Evolutionary conservation across 2,329 filamentous ascomycete species (phyloP).

Genomic region (Westerdykella ornata): DNA sequence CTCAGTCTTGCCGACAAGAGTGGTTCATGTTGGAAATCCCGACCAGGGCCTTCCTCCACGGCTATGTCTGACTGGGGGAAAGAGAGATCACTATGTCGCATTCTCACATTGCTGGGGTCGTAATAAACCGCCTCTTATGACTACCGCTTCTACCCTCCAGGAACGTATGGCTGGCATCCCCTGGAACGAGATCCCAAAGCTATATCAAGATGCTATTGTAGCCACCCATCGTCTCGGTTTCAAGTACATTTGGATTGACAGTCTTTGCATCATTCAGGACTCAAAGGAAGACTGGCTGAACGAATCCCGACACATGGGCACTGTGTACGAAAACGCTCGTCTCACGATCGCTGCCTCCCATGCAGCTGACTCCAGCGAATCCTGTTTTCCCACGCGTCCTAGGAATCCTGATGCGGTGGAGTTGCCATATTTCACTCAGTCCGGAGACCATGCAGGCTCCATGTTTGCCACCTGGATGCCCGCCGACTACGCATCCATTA

Average conservation of each 20-base stretch:
- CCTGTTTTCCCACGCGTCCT: constrained; percentile 12
- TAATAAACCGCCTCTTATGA: constrained; percentile 17
- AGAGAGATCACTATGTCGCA: constrained; percentile 12
- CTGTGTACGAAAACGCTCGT: constrained; percentile 9
- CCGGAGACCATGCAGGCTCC: constrained; percentile 6
- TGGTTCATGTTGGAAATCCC: constrained; percentile 14
- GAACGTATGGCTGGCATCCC: constrained; percentile 10
- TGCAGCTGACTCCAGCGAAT: constrained; percentile 11
- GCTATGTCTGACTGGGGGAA: constrained; percentile 11
- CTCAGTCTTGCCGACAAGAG: constrained; percentile 15
- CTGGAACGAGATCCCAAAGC: constrained; percentile 23
- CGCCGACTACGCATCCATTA: constrained; percentile 10
- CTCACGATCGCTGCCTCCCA: constrained; percentile 14
- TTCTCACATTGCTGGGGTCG: constrained; percentile 19
- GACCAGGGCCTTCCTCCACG: constrained; percentile 10
- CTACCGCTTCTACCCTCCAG: constrained; percentile 10
- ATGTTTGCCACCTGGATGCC: constrained; percentile 11
- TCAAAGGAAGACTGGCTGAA: constrained; percentile 8
- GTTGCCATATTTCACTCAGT: constrained; percentile 9
- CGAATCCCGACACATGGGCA: constrained; percentile 11
- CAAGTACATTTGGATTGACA: constrained; percentile 10
- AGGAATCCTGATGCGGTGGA: constrained; percentile 5
- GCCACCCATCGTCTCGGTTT: constrained; percentile 6
- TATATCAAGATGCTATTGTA: constrained; percentile 8
- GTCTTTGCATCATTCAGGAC: constrained; percentile 8